These are phyloP conservation scores for Lentinula raphanica DNA, from an alignment of 768 basidiomycete genomes.

Conservation along the genomic window DNA sequence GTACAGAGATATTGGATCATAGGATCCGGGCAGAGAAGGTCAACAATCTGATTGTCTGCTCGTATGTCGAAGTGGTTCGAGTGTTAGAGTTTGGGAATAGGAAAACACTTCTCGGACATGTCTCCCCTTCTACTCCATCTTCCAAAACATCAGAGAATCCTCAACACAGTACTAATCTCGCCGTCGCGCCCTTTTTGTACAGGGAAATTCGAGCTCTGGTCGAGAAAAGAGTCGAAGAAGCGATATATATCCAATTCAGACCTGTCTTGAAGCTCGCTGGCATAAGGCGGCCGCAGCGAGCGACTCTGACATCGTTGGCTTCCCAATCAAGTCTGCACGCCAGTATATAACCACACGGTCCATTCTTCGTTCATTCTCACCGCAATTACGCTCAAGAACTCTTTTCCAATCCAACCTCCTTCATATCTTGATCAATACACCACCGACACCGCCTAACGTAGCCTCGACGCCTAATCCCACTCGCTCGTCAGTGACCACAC, in stretches of 20 bases:
- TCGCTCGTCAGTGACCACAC: slow-evolving; percentile 72
- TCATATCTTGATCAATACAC: slow-evolving; percentile 40
- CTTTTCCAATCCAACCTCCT: slow-evolving; percentile 25
- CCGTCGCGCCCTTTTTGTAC: slow-evolving; percentile 23
- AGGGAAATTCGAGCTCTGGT: slow-evolving; percentile 12
- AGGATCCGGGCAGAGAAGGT: slow-evolving; percentile 69
- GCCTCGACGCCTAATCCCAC: slow-evolving; percentile 39
- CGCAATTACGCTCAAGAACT: background rate
- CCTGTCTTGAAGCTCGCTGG: slow-evolving; percentile 23
- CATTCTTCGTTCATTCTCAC: background rate
- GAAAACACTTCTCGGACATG: slow-evolving; percentile 13
- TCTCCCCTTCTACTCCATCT: background rate
- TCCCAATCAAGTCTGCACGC: too few species aligned
- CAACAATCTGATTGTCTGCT: slow-evolving; percentile 56
- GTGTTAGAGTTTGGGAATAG: slow-evolving; percentile 28
- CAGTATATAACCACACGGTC: background rate
- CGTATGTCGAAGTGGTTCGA: slow-evolving; percentile 65
- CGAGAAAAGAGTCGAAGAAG: slow-evolving; percentile 15
- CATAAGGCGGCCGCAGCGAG: slow-evolving; percentile 7
- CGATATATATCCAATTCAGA: slow-evolving; percentile 18
- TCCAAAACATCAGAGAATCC: too few species aligned
- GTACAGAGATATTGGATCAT: slow-evolving; percentile 66
- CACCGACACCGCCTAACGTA: slow-evolving; percentile 9
- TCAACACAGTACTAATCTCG: slow-evolving; percentile 21
- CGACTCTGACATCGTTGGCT: slow-evolving; percentile 17